Evolutionary conservation across 768 basidiomycete genomes (phyloP).

Genomic region (Tulasnella sp.): DNA sequence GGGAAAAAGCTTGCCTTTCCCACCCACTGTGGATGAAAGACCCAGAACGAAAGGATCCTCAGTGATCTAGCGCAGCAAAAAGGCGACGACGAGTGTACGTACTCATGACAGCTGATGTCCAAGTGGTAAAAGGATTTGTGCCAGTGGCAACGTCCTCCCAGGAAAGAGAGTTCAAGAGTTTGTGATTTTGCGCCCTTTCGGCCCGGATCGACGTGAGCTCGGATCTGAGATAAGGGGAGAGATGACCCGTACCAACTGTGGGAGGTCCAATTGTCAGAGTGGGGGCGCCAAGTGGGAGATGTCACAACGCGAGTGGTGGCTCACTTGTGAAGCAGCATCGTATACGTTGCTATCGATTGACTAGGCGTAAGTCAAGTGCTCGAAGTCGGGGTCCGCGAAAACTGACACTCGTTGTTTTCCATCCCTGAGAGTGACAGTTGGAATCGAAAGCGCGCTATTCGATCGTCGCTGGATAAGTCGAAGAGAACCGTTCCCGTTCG

Average conservation of each 20-base stretch:
- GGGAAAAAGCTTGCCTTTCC: not conserved
- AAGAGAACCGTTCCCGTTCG: not conserved
- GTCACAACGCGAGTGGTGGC: too few species aligned
- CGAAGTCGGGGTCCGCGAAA: not conserved
- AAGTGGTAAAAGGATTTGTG: not conserved
- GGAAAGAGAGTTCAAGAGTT: not conserved
- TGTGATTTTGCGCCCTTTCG: not conserved
- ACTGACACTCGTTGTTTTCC: not conserved
- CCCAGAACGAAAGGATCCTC: not conserved
- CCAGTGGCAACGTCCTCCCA: conserved; percentile 3
- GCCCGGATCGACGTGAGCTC: not conserved
- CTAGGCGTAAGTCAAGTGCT: not conserved
- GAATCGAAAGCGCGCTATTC: not conserved
- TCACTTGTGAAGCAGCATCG: not conserved
- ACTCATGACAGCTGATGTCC: not conserved
- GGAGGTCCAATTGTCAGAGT: not conserved
- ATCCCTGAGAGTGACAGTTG: not conserved
- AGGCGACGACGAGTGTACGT: not conserved
- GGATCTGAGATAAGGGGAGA: not conserved
- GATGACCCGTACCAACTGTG: not conserved
- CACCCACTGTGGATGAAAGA: not conserved
- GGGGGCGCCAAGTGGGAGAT: too few species aligned
- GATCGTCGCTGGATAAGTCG: not conserved
- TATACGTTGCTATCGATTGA: not conserved
- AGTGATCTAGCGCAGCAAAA: not conserved